Percentiles rank a stretch among this genome's conserved stretches.
phyloP scores from a whole-genome alignment of 306 rosid genomes.

The Vigna mungo region DNA sequence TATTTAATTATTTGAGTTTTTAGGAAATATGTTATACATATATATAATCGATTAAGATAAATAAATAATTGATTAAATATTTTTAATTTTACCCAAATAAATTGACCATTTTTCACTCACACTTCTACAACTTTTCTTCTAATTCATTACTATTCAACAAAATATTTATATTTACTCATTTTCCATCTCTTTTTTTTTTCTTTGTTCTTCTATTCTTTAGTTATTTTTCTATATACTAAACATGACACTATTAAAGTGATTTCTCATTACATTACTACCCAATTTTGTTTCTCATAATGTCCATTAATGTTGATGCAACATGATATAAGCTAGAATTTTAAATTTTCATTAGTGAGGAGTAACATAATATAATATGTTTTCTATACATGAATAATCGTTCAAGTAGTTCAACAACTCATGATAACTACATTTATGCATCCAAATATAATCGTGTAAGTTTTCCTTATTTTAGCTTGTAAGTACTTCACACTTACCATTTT shows the following conservation, averaged over 20 bases:
- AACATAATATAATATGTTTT: neutral
- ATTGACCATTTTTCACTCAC: no score
- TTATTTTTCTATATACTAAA: no score
- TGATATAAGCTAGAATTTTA: neutral
- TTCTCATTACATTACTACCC: neutral
- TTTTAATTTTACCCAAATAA: no score
- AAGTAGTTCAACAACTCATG: neutral
- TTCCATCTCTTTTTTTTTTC: no score
- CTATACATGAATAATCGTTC: neutral
- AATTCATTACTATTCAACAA: no score
- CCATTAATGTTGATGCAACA: neutral
- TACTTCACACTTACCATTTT: neutral
- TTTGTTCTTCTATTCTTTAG: no score
- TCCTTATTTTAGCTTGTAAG: neutral
- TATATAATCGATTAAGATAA: no score
- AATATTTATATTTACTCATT: no score
- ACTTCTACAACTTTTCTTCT: no score
- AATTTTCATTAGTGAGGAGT: neutral
- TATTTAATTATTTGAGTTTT: no score
- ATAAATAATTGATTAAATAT: no score
- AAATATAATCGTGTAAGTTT: neutral
- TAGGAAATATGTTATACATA: no score
- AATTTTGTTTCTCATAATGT: neutral
- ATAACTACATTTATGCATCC: neutral
- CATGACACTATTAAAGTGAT: neutral